Evolutionary conservation across 306 rosid genomes (phyloP), one percentile per base, ranked within the genome.

Genomic region (Lathyrus aphaca): DNA sequence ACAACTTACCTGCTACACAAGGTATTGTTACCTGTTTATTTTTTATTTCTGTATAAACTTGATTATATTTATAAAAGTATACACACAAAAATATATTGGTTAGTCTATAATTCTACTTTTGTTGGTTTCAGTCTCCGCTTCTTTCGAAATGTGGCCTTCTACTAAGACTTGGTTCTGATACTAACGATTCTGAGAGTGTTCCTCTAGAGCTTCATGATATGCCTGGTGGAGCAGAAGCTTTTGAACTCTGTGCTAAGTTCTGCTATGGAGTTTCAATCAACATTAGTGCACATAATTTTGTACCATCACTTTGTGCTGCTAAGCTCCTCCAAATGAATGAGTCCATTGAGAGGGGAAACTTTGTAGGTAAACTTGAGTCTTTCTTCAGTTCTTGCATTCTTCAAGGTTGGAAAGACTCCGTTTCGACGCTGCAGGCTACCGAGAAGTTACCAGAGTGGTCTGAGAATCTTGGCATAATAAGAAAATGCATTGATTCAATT

Each of bases 391-490:
- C 96, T 2, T 91, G 99, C 81, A 83, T 94, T 69, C 93, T 94
- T 12, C 86, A 81, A 54, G 99, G 97, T 29, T 94, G 99, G 99
- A 94, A 94, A 62, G 99, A 94, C 81, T 87, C 97, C 45, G 83
- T 94, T 59, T 74, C 71, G 13, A 66, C 97, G 10, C 79, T 94
- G 6, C 88, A 84, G 74, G 73, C 86, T 68, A 87, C 97, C 7
- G 78, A 77, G 13, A 87, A 71, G 74, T 77, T 94, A 58, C 87
- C 90, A 0, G 97, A 91, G 35, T 87, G 92, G 91, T 89, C 92
- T 15, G 91, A 94, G 80, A 89, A 87, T 77, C 86, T 91, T 69
- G 99, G 99, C 43, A 84, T 94, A 72, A 83, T 83, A 82, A 82
- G 88, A 76, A 91, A 87, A 77, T 94, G 97, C 75, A 84, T 89